Conservation (phyloP, 768 basidiomycete genomes). For the Rhodosporidiobolus sp. region DNA sequence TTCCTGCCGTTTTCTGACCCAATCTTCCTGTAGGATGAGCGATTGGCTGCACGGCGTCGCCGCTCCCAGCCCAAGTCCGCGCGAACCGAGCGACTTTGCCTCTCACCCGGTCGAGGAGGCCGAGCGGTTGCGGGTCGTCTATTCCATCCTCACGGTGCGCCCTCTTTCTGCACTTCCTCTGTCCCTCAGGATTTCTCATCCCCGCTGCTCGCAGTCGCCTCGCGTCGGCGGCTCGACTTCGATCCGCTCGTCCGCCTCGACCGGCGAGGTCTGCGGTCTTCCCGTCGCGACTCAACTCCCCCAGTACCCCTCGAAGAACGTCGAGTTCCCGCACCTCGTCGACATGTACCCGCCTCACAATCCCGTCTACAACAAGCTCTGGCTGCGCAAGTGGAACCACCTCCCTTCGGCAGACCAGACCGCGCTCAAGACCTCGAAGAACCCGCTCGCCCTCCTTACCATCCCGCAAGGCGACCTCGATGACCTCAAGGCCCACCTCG, state of each 20-base stretch:
- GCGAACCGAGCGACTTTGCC: slow-evolving; percentile 53
- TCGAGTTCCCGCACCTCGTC: slow-evolving; percentile 70
- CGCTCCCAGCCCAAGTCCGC: slow-evolving; percentile 51
- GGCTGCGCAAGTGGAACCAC: slow-evolving; percentile 69
- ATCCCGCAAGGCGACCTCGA: slow-evolving; percentile 58
- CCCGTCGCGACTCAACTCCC: slow-evolving; percentile 15
- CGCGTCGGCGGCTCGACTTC: slow-evolving; percentile 53
- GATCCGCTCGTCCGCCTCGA: slow-evolving; percentile 62
- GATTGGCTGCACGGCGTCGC: slow-evolving; percentile 71
- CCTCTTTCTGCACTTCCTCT: not conserved
- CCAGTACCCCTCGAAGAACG: slow-evolving; percentile 40
- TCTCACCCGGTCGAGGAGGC: slow-evolving; percentile 59
- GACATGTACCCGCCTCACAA: slow-evolving; percentile 77
- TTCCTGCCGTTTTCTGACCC: too few species aligned
- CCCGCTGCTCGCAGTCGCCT: slow-evolving; percentile 46
- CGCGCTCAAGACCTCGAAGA: slow-evolving; percentile 47
- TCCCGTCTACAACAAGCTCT: slow-evolving; percentile 69
- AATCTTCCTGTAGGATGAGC: slow-evolving; percentile 53
- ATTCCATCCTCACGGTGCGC: slow-evolving; percentile 61
- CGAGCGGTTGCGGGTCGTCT: slow-evolving; percentile 74
- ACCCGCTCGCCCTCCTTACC: slow-evolving; percentile 57
- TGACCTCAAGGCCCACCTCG: slow-evolving; percentile 74
- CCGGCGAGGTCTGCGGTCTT: slow-evolving; percentile 25
- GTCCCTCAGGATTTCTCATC: not conserved
- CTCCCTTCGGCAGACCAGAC: not conserved